Base-by-base conservation (phyloP, 805 yeast genomes). In the Saturnispora zaruensis region DNA sequence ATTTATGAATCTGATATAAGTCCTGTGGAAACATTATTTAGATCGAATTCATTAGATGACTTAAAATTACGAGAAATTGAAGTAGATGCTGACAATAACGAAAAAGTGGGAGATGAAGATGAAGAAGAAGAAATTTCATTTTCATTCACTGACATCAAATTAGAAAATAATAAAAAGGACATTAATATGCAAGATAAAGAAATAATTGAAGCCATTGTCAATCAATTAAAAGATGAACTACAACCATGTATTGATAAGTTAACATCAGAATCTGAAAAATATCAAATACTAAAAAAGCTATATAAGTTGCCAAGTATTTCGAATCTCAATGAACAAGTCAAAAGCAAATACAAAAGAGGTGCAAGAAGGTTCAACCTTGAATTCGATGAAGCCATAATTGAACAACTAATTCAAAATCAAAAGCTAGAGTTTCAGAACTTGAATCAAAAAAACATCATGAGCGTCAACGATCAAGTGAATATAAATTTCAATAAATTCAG, bases 231-330 rank as follows among this genome's bases (percentile, higher is more conserved):
- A 47, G 41, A 37, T n/a, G 62, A 62, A 11, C 21, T 64, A 4
- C 33, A 48, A 24, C 65, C 67, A 9, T 55, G 56, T 33, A 52
- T 63, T 20, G 48, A 49, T n/a, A 41, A 38, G 6, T 34, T 63
- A 32, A 48, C 57, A 20, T 38, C 53, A 13, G 53, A 55, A 6
- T 50, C 60, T 5, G 52, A 50, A 23, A 62, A 65, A 40, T 65
- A 64, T 45, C 58, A 59, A 32, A 41, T 55, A 5, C 40, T 59
- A 24, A 63, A 60, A 46, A 43, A 30, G 18, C 36, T 61, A 3
- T 60, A 61, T 38, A 62, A 57, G 42, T 53, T 63, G 24, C 66
- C 66, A 7, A 62, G 66, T 48, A 53, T 62, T 5, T 55, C 62
- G 0, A 57, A 59, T 28, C 44, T 63, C 30, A 54, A 54, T 23